Percentiles rank a stretch among this genome's conserved stretches.
These are phyloP conservation scores for Hsuehochloa calcarea DNA, from an alignment of 176 grass and related monocot species.

Conservation along the genomic window DNA sequence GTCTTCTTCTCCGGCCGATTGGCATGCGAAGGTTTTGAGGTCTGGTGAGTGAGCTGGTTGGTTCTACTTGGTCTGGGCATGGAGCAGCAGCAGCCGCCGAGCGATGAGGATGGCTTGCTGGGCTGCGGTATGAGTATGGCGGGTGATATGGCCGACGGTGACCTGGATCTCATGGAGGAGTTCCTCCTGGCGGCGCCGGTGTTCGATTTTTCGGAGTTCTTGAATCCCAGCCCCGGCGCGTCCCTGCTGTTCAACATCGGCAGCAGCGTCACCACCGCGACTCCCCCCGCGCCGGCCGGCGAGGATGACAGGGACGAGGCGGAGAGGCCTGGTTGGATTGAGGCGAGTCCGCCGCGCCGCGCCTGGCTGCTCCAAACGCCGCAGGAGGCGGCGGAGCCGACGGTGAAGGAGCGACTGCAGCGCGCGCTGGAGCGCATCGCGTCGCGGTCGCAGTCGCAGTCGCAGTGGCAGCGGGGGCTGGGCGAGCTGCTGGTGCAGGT, in stretches of 20 bases:
- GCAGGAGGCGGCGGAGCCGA: neutral
- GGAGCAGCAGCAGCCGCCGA: slow-evolving; percentile 25
- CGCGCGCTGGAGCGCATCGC: slow-evolving; percentile 66
- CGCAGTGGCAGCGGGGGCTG: slow-evolving; percentile 20
- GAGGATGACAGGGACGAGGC: neutral
- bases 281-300: neutral
- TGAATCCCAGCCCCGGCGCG: neutral
- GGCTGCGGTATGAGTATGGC: slow-evolving; percentile 7
- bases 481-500: slow-evolving; percentile 75
- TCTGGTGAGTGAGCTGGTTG: neutral
- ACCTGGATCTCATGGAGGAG: slow-evolving; percentile 80
- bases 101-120: slow-evolving; percentile 1
- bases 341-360: neutral
- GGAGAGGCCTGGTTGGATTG: neutral
- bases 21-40: slow-evolving; percentile 17
- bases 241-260: slow-evolving; percentile 47
- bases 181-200: slow-evolving; percentile 40
- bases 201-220: slow-evolving; percentile 51
- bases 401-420: slow-evolving; percentile 64
- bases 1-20: neutral
- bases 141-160: slow-evolving; percentile 36
- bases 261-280: slow-evolving; percentile 35
- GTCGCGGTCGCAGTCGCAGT: slow-evolving; percentile 39
- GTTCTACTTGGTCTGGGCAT: slow-evolving; percentile 22
- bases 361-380: slow-evolving; percentile 29